phyloP scores from a whole-genome alignment of 148 eudicot genomes.

The Rhododendron ferrugineum region DNA sequence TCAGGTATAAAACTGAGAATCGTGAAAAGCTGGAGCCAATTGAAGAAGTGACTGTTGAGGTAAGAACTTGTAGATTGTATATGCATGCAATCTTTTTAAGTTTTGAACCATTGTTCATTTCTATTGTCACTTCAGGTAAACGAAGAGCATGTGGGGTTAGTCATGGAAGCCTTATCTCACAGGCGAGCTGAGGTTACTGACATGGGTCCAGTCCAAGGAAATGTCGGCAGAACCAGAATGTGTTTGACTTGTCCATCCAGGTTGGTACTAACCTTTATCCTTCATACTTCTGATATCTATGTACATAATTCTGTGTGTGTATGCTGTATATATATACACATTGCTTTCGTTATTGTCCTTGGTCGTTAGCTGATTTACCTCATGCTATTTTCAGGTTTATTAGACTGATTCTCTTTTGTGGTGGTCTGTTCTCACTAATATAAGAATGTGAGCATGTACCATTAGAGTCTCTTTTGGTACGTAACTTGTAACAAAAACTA shows the following conservation, averaged over 20 bases:
- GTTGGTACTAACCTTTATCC: conserved; percentile 23
- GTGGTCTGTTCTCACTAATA: background rate
- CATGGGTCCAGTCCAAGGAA: conserved; percentile 95
- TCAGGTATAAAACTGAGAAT: conserved; percentile 80
- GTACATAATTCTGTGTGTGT: background rate
- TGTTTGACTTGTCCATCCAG: conserved; percentile 92
- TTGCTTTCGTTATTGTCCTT: background rate
- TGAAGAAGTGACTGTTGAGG: conserved; percentile 99
- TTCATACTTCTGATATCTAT: conserved; percentile 5
- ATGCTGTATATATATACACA: too few species aligned
- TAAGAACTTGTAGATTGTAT: conserved; percentile 10
- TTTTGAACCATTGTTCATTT: background rate
- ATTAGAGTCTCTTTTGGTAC: background rate
- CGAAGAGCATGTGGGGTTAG: conserved; percentile 88
- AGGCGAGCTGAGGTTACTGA: conserved; percentile 86
- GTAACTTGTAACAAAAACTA: background rate
- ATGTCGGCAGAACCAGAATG: conserved; percentile 82
- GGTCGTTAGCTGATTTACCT: background rate
- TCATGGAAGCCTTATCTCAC: conserved; percentile 96
- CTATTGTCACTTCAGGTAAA: conserved; percentile 46
- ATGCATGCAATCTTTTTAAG: background rate
- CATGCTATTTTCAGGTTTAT: background rate
- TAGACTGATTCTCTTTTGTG: background rate
- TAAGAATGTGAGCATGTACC: background rate
- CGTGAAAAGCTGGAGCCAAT: conserved; percentile 85